Percentiles rank a stretch among this genome's conserved stretches.
phyloP scores from a whole-genome alignment of 805 yeast species.

The Wickerhamomyces bovis region DNA sequence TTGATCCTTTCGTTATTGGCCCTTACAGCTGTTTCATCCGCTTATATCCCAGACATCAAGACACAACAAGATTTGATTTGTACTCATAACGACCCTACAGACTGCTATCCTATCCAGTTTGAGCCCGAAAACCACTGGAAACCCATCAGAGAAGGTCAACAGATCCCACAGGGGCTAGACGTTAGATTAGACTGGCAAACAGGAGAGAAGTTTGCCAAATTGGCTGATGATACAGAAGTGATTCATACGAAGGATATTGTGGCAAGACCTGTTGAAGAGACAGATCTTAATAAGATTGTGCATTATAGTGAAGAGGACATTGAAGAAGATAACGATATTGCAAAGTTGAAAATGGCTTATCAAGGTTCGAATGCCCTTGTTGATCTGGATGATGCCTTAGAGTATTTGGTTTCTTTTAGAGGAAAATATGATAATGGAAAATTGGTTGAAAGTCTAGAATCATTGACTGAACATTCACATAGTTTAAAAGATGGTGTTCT shows the following conservation, averaged over 20 bases:
- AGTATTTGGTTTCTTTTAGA: neutral
- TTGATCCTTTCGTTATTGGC: neutral
- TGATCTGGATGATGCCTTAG: slow-evolving; percentile 15
- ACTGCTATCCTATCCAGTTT: slow-evolving; percentile 62
- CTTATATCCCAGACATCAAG: slow-evolving; percentile 5
- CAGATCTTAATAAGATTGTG: slow-evolving; percentile 11
- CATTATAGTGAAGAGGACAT: slow-evolving; percentile 9
- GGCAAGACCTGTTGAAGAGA: slow-evolving; percentile 11
- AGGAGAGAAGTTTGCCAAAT: slow-evolving; percentile 61
- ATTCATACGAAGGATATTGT: slow-evolving; percentile 1
- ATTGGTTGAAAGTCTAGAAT: slow-evolving; percentile 26
- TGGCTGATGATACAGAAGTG: slow-evolving; percentile 26
- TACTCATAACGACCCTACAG: slow-evolving; percentile 33
- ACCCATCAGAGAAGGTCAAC: slow-evolving; percentile 60
- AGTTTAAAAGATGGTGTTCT: slow-evolving; percentile 56
- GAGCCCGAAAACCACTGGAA: slow-evolving; percentile 68
- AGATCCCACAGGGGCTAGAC: slow-evolving; percentile 67
- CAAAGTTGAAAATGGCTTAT: slow-evolving; percentile 19
- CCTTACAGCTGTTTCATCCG: slow-evolving; percentile 2
- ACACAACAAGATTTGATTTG: slow-evolving; percentile 28
- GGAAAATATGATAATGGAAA: slow-evolving; percentile 1
- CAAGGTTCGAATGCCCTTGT: slow-evolving; percentile 12
- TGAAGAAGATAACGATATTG: slow-evolving; percentile 17
- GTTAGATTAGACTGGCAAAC: slow-evolving; percentile 72
- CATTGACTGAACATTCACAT: slow-evolving; percentile 56